These are phyloP conservation scores for Pinus taeda DNA, from an alignment of 75 land plant species.

Conservation along the genomic window DNA sequence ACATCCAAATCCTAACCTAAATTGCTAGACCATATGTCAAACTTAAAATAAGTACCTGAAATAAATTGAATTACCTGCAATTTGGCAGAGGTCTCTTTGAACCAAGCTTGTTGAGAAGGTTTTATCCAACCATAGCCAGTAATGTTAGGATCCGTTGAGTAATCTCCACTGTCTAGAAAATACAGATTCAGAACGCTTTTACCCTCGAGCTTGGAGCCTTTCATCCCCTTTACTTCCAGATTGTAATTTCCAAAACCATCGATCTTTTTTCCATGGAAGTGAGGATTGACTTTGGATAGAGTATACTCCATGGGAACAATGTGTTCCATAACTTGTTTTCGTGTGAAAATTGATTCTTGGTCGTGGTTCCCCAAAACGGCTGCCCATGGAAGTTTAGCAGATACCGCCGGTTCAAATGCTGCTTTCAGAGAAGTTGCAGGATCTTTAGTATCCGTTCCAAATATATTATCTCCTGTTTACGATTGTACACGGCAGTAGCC, in stretches of 20 bases:
- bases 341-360: conserved; percentile 32
- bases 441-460: conserved; percentile 24
- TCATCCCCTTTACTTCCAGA: conserved; percentile 24
- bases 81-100: conserved; percentile 18
- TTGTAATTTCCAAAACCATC: conserved; percentile 47
- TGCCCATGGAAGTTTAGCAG: conserved; percentile 43
- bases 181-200: conserved; percentile 42
- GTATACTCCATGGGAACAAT: conserved; percentile 36
- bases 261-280: conserved; percentile 9
- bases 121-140: conserved; percentile 47
- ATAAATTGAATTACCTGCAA: conserved; percentile 23
- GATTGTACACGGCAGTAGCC: neutral
- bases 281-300: conserved; percentile 30
- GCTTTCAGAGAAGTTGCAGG: conserved; percentile 21
- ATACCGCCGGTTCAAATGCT: conserved; percentile 47
- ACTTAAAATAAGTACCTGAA: too few relatives aligned
- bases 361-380: conserved; percentile 60
- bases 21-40: too few relatives aligned
- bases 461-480: conserved; percentile 43
- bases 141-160: conserved; percentile 22
- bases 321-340: conserved; percentile 28
- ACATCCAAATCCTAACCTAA: too few relatives aligned
- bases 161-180: conserved; percentile 51
- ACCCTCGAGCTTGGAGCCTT: conserved; percentile 10
- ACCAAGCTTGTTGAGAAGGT: conserved; percentile 35